These are phyloP conservation scores for Colletotrichum orbiculare DNA, from an alignment of 2,329 filamentous ascomycete genomes.

Conservation along the genomic window DNA sequence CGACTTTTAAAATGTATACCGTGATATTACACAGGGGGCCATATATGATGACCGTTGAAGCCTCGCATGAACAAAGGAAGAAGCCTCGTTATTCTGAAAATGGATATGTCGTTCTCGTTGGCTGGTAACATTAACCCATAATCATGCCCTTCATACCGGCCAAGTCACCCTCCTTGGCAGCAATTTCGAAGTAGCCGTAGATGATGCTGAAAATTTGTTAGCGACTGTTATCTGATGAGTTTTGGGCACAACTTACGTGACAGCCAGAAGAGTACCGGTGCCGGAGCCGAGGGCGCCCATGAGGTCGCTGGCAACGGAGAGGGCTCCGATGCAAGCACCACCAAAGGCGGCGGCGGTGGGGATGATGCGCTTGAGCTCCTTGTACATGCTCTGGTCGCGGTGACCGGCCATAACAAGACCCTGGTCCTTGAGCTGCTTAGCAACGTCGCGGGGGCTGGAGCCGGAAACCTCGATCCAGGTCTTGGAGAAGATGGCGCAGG, in stretches of 20 bases:
- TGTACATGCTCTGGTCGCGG: slow-evolving; percentile 99
- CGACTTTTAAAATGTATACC: slow-evolving; percentile 34
- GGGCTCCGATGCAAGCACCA: slow-evolving; percentile 97
- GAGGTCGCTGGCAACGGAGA: slow-evolving; percentile 95
- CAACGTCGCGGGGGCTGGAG: slow-evolving; percentile 96
- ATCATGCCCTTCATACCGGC: slow-evolving; percentile 81
- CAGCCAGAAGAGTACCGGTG: slow-evolving; percentile 96
- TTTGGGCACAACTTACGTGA: slow-evolving; percentile 79
- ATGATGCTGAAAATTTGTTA: slow-evolving; percentile 79
- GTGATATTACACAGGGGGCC: slow-evolving; percentile 37
- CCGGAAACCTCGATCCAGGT: slow-evolving; percentile 99
- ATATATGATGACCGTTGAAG: slow-evolving; percentile 19
- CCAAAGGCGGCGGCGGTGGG: slow-evolving; percentile 98
- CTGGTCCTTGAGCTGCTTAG: slow-evolving; percentile 99
- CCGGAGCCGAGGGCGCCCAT: slow-evolving; percentile 95
- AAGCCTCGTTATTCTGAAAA: slow-evolving; percentile 32
- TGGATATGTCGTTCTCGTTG: slow-evolving; percentile 32
- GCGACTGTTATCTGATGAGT: slow-evolving; percentile 31
- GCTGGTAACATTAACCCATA: slow-evolving; percentile 65
- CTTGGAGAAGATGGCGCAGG: slow-evolving; percentile 99
- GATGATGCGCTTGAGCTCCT: slow-evolving; percentile 99
- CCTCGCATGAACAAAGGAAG: slow-evolving; percentile 34
- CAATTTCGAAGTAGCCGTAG: slow-evolving; percentile 99
- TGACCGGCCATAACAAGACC: slow-evolving; percentile 99
- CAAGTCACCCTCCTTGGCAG: slow-evolving; percentile 97